These are phyloP conservation scores for Nicotiana sylvestris DNA, from an alignment of 257 asterid genomes.

Conservation along the genomic window DNA sequence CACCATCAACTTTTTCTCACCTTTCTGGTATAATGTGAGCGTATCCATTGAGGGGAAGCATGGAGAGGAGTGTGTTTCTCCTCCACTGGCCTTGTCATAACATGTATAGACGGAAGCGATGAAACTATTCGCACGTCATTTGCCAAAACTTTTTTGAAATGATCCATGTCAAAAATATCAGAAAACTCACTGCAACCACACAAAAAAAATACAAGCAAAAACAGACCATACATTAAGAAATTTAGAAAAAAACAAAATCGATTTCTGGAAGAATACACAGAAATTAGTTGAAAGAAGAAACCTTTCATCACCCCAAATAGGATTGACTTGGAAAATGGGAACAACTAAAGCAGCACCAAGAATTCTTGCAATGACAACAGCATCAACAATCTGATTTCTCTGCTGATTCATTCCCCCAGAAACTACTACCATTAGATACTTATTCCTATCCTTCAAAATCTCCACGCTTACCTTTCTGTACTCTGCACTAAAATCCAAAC, in stretches of 20 bases:
- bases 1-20: conserved; percentile 26
- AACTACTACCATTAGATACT: conserved; percentile 79
- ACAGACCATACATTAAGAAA: neutral
- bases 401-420: conserved; percentile 95
- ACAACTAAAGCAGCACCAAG: conserved; percentile 66
- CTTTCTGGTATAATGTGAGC: conserved; percentile 47
- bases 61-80: conserved; percentile 72
- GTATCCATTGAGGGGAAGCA: conserved; percentile 73
- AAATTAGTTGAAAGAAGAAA: conserved; percentile 22
- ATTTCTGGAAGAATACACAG: neutral
- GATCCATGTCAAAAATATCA: conserved; percentile 84
- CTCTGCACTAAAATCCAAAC: conserved; percentile 56
- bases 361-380: conserved; percentile 54
- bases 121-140: conserved; percentile 73
- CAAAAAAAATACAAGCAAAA: conserved; percentile 3
- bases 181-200: conserved; percentile 75
- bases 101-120: conserved; percentile 82
- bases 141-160: conserved; percentile 72
- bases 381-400: conserved; percentile 96
- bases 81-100: conserved; percentile 81
- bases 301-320: conserved; percentile 98
- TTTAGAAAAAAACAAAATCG: neutral
- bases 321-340: conserved; percentile 88
- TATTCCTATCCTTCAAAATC: conserved; percentile 53
- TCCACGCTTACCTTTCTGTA: conserved; percentile 38